Evolutionary conservation across 129 eudicot genomes (phyloP).

Genomic region (carrot (Daucus carota)): DNA sequence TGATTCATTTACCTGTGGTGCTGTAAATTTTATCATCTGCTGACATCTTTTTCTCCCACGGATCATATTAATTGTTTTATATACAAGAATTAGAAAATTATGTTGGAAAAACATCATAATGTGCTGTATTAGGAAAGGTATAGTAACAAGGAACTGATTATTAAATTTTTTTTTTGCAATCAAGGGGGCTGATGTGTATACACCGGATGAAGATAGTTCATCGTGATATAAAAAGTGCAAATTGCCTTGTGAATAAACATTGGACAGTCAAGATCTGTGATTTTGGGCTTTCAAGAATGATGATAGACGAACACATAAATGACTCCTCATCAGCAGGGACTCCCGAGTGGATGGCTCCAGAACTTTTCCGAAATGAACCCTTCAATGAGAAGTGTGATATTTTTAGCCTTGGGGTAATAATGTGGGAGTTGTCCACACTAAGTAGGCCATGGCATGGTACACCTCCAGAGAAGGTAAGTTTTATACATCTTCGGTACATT

Average conservation of each 20-base stretch:
- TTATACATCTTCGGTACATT: neutral
- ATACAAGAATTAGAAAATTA: neutral
- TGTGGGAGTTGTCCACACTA: constrained; percentile 97
- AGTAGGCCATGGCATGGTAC: constrained; percentile 89
- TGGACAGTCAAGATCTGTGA: constrained; percentile 95
- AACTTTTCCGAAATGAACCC: constrained; percentile 89
- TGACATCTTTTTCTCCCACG: neutral
- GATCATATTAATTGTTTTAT: neutral
- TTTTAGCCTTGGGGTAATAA: constrained; percentile 91
- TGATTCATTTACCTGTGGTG: neutral
- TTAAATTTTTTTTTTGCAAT: neutral
- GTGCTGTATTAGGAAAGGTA: neutral
- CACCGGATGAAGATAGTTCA: constrained; percentile 98
- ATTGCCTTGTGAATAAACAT: constrained; percentile 94
- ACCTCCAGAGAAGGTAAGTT: constrained; percentile 75
- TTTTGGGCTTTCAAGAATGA: constrained; percentile 90
- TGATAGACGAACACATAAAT: constrained; percentile 49
- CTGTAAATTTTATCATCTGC: neutral
- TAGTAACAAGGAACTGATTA: constrained; percentile 8
- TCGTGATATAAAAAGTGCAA: constrained; percentile 93
- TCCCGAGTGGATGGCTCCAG: constrained; percentile 99
- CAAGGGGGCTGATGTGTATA: constrained; percentile 89
- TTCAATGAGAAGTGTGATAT: constrained; percentile 94
- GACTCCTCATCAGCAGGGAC: constrained; percentile 95
- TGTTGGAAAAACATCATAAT: neutral